Evolutionary conservation across 2,329 filamentous ascomycete species (phyloP), one percentile per base, ranked within the genome.

Genomic region (Exophiala sp.): DNA sequence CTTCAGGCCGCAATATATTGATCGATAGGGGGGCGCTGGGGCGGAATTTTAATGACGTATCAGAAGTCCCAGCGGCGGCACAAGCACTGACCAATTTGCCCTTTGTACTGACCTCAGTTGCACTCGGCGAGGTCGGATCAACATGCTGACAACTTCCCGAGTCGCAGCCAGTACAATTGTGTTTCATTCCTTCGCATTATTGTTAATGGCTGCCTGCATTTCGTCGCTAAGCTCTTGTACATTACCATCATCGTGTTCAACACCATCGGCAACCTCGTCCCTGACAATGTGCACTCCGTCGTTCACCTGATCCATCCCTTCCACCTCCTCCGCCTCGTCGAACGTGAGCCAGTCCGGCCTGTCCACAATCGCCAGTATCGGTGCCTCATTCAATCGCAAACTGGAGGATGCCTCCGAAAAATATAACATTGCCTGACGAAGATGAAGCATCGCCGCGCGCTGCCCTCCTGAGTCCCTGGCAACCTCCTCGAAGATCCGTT

Each of bases 391-490:
- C 33, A 8, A 36, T 39, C 39, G 29, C 14, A 16, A 11, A 8
- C 45, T 5, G 32, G 24, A 58, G 9, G 18, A 58, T 56, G 54
- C 34, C 50, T 24, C 21, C 42, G n/a, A 54, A 32, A 24, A 40
- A 50, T 32, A 14, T 61, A 44, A 43, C 63, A 57, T 36, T 63
- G 60, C 40, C 63, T 62, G 57, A 65, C 62, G 42, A 68, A 12
- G 57, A 60, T 41, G 57, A 57, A 12, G 54, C 53, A 35, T 57
- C 57, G 42, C 54, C 58, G 33, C 70, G 9, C 65, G 45, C 59
- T 34, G 55, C 52, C 42, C 69, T 68, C 45, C 75, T 73, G 42
- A 78, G 77, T 47, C 70, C 77, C 69, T 83, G 81, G 80, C 76
- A 74, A 57, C 74, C 75, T 39, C 71, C 72, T 12, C 71, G 70